Conservation (phyloP, 2,329 filamentous ascomycete species). For the Scortechinia acanthostroma region DNA sequence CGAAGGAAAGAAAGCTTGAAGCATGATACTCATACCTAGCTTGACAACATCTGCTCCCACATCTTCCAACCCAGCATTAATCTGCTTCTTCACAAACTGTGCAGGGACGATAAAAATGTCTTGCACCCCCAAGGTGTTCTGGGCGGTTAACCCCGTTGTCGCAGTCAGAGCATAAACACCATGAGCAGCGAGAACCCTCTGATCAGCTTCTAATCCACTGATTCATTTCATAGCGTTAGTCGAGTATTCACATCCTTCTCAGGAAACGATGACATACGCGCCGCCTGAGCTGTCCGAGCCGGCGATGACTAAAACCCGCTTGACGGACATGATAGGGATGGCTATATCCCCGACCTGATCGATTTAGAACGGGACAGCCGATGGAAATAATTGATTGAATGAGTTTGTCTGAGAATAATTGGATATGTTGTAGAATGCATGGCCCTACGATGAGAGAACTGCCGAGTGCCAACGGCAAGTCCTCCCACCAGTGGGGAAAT, state of each 20-base stretch:
- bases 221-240: too few species aligned
- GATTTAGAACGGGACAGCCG: too few species aligned
- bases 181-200: constrained; percentile 1
- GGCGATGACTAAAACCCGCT: neutral
- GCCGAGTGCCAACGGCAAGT: too few species aligned
- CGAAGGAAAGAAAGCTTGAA: too few species aligned
- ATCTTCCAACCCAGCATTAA: neutral
- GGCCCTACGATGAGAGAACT: too few species aligned
- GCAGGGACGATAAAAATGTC: constrained; percentile 2
- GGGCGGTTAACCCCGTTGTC: neutral
- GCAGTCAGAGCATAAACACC: neutral
- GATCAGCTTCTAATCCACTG: constrained; percentile 1
- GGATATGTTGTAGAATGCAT: too few species aligned
- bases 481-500: too few species aligned
- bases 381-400: too few species aligned
- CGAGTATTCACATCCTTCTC: too few species aligned
- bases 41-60: constrained; percentile 1
- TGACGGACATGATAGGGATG: neutral
- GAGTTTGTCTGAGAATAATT: too few species aligned
- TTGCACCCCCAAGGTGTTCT: constrained; percentile 1
- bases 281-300: constrained; percentile 1
- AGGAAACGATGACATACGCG: constrained; percentile 1
- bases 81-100: constrained; percentile 2
- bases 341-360: too few species aligned
- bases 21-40: neutral